Conservation (phyloP, 2,329 filamentous ascomycete genomes). For the Fusarium brachygibbosum region DNA sequence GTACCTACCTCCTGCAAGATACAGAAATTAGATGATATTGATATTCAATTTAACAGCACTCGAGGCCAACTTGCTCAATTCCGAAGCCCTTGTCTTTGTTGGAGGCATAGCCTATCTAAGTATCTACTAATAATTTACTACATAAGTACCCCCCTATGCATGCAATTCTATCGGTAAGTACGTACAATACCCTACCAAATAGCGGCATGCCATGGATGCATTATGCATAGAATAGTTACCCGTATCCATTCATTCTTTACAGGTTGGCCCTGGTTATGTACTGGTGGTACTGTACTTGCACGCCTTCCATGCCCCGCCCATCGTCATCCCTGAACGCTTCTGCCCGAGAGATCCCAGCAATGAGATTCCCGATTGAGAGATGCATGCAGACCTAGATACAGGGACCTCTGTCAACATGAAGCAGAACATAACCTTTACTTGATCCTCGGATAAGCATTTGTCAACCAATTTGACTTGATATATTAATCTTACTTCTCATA, state of each 20-base stretch:
- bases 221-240: constrained; percentile 11
- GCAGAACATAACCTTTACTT: constrained; percentile 3
- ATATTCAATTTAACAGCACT: neutral
- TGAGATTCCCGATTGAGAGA: constrained; percentile 34
- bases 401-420: constrained; percentile 14
- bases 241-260: constrained; percentile 2
- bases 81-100: constrained; percentile 14
- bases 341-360: constrained; percentile 7
- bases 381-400: constrained; percentile 33
- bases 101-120: neutral
- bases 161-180: neutral
- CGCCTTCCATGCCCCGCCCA: constrained; percentile 6
- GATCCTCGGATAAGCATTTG: constrained; percentile 3
- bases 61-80: neutral
- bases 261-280: neutral
- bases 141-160: neutral
- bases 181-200: neutral
- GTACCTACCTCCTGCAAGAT: neutral
- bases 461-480: constrained; percentile 1
- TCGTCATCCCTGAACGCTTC: constrained; percentile 15
- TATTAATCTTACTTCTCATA: neutral
- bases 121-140: neutral
- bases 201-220: constrained; percentile 10
- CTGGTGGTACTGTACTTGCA: constrained; percentile 13
- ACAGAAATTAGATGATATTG: neutral